Base-by-base conservation (phyloP, 306 rosid genomes). In the Acacia confusa region DNA sequence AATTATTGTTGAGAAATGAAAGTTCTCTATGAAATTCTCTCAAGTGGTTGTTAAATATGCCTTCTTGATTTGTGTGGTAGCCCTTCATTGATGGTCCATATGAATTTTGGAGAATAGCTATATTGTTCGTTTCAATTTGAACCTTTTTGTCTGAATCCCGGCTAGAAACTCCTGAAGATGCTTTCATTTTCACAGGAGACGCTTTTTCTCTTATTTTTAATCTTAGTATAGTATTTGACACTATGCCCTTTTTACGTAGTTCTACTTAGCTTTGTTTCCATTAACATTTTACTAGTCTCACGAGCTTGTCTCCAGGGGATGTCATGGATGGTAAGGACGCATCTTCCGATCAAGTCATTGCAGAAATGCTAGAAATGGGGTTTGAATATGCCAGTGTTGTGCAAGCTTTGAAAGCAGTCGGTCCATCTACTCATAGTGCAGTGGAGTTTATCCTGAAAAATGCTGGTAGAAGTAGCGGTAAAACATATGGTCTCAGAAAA, bases 321-420 rank as follows among this genome's bases (percentile, higher is more conserved):
- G 74, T 79, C 57, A 92, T 92, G 92, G 84, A 75, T 63, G 69
- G 63, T 48, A 78, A 81, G 71, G 78, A 67, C 15, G 19, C 63
- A 44, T 82, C 89, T 32, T 76, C 85, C 11, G 86, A 85, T 30
- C 81, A 87, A 87, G 89, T 85, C 2, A 60, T 86, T 74, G 88
- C 85, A 16, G 87, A 87, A 78, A 76, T 92, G 89, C 75, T 89
- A 74, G 94, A 86, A 78, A 92, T 90, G 97, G 97, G 94, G 27
- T 92, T 92, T 45, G 86, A 82, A 76, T 70, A 84, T 82, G 79
- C 84, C 76, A 20, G 19, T 27, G 79, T 79, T 34, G 10, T 82
- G 1, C 86, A 89, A 76, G 94, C 92, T 57, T 81, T 90, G 2
- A 84, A 78, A 85, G 80, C 57, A 78, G 89, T 71, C 60, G 97